Percentiles rank a stretch among this genome's conserved stretches.
phyloP scores from a whole-genome alignment of 768 basidiomycete species.

The Tricholoma matsutake region DNA sequence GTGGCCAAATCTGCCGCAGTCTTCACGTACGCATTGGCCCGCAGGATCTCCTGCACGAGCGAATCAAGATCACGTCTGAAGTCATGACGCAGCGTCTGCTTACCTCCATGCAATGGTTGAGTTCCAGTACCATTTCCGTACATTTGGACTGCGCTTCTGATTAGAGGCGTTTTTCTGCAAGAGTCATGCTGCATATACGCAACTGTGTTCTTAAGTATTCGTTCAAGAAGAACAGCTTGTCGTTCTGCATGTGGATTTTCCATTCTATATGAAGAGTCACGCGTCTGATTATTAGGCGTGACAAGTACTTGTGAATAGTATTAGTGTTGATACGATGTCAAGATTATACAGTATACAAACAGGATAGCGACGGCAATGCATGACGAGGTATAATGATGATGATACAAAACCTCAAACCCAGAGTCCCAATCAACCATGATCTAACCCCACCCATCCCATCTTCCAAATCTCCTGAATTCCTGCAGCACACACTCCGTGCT shows the following conservation, averaged over 20 bases:
- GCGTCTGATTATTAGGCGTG: neutral
- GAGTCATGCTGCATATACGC: constrained; percentile 24
- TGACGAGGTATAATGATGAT: constrained; percentile 1
- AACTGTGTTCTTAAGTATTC: constrained; percentile 91
- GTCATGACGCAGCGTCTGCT: constrained; percentile 15
- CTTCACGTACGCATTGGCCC: constrained; percentile 73
- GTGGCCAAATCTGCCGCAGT: constrained; percentile 80
- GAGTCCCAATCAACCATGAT: neutral
- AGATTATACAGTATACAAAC: constrained; percentile 8
- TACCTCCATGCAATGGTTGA: constrained; percentile 87
- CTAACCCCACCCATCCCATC: constrained; percentile 87
- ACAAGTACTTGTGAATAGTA: too few relatives aligned
- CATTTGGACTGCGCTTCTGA: constrained; percentile 71
- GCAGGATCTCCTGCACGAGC: constrained; percentile 65
- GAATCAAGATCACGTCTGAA: constrained; percentile 3
- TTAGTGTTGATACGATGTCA: neutral
- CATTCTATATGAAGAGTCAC: constrained; percentile 45
- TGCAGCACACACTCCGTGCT: constrained; percentile 64
- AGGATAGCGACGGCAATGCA: constrained; percentile 5
- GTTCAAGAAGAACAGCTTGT: constrained; percentile 85
- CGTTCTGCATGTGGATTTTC: constrained; percentile 95
- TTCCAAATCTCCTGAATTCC: constrained; percentile 79
- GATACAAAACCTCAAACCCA: neutral
- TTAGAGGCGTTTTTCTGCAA: constrained; percentile 2
- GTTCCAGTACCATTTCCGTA: constrained; percentile 84